Percentiles rank a stretch among this genome's conserved stretches.
Conservation (phyloP, 345 rosid genomes). For the Brassica napus region DNA sequence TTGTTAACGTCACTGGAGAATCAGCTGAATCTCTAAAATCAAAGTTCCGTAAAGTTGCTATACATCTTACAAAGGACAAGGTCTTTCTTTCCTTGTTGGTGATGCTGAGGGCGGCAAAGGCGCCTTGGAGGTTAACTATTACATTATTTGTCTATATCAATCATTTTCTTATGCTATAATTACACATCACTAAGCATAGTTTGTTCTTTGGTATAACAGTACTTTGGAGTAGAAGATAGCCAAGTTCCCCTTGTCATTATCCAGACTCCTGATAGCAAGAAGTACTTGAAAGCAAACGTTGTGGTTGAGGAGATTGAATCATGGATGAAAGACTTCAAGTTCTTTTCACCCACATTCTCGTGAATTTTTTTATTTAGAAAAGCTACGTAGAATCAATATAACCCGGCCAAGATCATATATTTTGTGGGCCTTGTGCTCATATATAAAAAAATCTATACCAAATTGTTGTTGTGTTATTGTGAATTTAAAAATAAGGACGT, state of each 20-base stretch:
- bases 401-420: background rate
- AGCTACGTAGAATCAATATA: background rate
- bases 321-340: slow-evolving; percentile 83
- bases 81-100: slow-evolving; percentile 74
- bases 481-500: too few species aligned
- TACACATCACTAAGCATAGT: slow-evolving; percentile 9
- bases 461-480: too few species aligned
- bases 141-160: background rate
- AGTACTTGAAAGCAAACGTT: slow-evolving; percentile 73
- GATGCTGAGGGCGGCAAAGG: slow-evolving; percentile 83
- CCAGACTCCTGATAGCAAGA: slow-evolving; percentile 68
- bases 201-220: slow-evolving; percentile 50
- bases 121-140: slow-evolving; percentile 72
- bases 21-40: slow-evolving; percentile 60
- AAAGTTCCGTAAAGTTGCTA: slow-evolving; percentile 73
- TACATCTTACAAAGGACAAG: slow-evolving; percentile 68
- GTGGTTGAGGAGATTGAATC: slow-evolving; percentile 67
- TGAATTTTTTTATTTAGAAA: background rate
- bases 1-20: slow-evolving; percentile 62
- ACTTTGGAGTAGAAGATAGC: slow-evolving; percentile 80
- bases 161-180: background rate
- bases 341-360: slow-evolving; percentile 7
- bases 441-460: too few species aligned
- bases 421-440: too few species aligned
- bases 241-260: slow-evolving; percentile 82